Evolutionary conservation across 495 filamentous ascomycete species (phyloP).

Genomic region (Hypoxylon lenormandii): DNA sequence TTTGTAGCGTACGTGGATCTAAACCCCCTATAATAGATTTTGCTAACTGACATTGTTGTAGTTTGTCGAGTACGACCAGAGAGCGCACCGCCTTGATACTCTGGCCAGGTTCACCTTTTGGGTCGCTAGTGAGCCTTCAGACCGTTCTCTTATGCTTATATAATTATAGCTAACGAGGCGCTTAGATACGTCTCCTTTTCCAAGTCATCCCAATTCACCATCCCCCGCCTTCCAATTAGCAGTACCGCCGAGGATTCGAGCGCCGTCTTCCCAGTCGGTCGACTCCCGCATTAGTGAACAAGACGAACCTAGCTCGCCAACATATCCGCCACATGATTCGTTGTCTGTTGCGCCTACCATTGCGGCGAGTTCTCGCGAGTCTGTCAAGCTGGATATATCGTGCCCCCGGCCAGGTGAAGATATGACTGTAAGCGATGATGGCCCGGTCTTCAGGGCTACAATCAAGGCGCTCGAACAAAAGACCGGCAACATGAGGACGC

Average conservation of each 20-base stretch:
- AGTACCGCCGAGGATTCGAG: slow-evolving; percentile 79
- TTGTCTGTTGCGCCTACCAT: slow-evolving; percentile 55
- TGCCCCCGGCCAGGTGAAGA: slow-evolving; percentile 89
- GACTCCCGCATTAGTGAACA: slow-evolving; percentile 80
- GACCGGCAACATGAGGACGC: slow-evolving; percentile 89
- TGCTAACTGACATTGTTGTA: slow-evolving; percentile 52
- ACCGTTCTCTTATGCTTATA: slow-evolving; percentile 48
- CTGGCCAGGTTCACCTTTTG: slow-evolving; percentile 94
- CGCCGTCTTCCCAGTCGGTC: slow-evolving; percentile 83
- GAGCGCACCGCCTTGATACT: slow-evolving; percentile 86
- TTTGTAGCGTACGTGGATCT: slow-evolving; percentile 77
- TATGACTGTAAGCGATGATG: slow-evolving; percentile 87
- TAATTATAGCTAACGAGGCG: slow-evolving; percentile 37
- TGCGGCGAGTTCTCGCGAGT: slow-evolving; percentile 55
- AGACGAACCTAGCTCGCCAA: slow-evolving; percentile 75
- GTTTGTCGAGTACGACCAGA: slow-evolving; percentile 96
- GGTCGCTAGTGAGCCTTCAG: slow-evolving; percentile 76
- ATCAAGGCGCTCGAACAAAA: slow-evolving; percentile 97
- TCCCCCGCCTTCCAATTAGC: slow-evolving; percentile 77
- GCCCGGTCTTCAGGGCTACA: slow-evolving; percentile 92
- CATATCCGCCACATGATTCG: slow-evolving; percentile 55
- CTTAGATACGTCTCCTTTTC: slow-evolving; percentile 52
- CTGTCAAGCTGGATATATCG: slow-evolving; percentile 86
- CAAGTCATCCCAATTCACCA: slow-evolving; percentile 64
- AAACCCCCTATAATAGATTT: neutral